These are phyloP conservation scores for Thalassiosira exigua DNA, from an alignment of 352 stramenopile genomes.

Conservation along the genomic window DNA sequence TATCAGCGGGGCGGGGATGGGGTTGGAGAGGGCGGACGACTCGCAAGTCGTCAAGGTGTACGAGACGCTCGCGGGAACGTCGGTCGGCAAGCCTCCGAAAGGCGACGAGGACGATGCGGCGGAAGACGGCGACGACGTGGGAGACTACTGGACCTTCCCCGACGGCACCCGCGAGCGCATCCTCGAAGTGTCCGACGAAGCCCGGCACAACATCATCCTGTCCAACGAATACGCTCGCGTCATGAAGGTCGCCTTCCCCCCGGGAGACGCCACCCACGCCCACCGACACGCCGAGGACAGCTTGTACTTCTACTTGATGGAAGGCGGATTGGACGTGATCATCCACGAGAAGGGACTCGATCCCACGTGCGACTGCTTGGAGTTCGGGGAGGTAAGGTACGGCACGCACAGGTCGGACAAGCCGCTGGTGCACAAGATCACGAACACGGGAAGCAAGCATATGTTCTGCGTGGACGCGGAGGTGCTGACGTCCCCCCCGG, in stretches of 20 bases:
- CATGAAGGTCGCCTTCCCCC: conserved; percentile 59
- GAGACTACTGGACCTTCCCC: conserved; percentile 54
- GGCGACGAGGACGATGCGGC: background rate
- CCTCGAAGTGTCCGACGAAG: conserved; percentile 66
- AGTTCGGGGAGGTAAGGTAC: conserved; percentile 71
- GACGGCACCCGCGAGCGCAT: conserved; percentile 65
- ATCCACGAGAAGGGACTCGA: conserved; percentile 63
- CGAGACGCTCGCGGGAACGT: conserved; percentile 62
- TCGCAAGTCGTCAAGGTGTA: conserved; percentile 78
- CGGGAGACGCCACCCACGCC: conserved; percentile 58
- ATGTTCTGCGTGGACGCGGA: conserved; percentile 79
- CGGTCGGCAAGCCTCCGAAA: conserved; percentile 27
- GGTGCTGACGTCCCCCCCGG: conserved; percentile 63
- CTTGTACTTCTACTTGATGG: conserved; percentile 71
- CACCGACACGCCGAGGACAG: conserved; percentile 71
- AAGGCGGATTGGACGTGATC: conserved; percentile 55
- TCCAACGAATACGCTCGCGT: conserved; percentile 72
- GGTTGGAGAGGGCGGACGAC: conserved; percentile 69
- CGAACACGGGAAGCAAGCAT: conserved; percentile 50
- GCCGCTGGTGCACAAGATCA: conserved; percentile 76
- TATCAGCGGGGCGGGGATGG: conserved; percentile 60
- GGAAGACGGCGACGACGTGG: conserved; percentile 47
- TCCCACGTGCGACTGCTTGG: conserved; percentile 61
- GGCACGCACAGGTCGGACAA: conserved; percentile 64
- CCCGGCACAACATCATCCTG: conserved; percentile 57